A percentile compares a stretch with the other conserved stretches of the same genome.
Conservation (phyloP, 1,284 basidiomycete genomes). For the Caloboletus inedulis region DNA sequence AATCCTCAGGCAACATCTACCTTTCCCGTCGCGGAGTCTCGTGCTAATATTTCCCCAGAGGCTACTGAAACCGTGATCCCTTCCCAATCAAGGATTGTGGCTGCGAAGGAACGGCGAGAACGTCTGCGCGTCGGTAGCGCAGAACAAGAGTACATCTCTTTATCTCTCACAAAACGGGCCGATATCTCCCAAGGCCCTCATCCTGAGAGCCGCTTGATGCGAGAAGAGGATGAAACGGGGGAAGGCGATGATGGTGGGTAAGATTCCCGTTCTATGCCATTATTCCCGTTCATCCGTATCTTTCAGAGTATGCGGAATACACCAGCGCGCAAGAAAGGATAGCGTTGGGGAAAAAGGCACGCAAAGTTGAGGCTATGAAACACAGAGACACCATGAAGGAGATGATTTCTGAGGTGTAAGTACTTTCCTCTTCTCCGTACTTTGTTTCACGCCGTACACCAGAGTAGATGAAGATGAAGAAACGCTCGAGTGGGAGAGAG, state of each 20-base stretch:
- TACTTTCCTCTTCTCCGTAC: slow-evolving; percentile 16
- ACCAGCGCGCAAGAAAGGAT: slow-evolving; percentile 87
- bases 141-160: slow-evolving; percentile 80
- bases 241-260: slow-evolving; percentile 87
- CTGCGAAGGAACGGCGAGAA: slow-evolving; percentile 79
- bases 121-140: slow-evolving; percentile 47
- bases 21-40: not conserved
- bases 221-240: slow-evolving; percentile 91
- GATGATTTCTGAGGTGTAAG: slow-evolving; percentile 83
- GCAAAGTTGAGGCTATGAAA: slow-evolving; percentile 71
- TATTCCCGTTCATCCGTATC: slow-evolving; percentile 11
- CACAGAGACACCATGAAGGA: slow-evolving; percentile 77
- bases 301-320: slow-evolving; percentile 80
- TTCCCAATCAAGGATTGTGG: slow-evolving; percentile 70
- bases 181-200: slow-evolving; percentile 71
- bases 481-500: slow-evolving; percentile 85
- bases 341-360: slow-evolving; percentile 82
- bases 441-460: slow-evolving; percentile 16
- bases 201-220: slow-evolving; percentile 81
- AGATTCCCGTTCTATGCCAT: slow-evolving; percentile 1
- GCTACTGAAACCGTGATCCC: slow-evolving; percentile 56
- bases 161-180: slow-evolving; percentile 60
- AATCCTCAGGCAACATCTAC: slow-evolving; percentile 36
- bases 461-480: slow-evolving; percentile 89
- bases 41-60: slow-evolving; percentile 11